Percentiles rank a stretch among this genome's conserved stretches.
phyloP scores from a whole-genome alignment of 1,139 yeast species.

The Debaryomyces nepalensis region DNA sequence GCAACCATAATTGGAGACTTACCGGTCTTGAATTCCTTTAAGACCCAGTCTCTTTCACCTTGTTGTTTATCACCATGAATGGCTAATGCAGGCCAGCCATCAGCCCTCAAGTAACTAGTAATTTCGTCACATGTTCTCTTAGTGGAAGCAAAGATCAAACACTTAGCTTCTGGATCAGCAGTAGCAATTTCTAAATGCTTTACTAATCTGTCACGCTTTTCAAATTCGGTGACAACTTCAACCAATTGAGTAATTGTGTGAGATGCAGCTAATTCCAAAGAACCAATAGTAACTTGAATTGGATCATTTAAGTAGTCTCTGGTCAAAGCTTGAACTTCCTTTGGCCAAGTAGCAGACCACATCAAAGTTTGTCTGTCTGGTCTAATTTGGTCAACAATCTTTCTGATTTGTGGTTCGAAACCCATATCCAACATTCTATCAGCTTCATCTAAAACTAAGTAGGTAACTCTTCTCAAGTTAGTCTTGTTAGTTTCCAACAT shows the following conservation, averaged over 20 bases:
- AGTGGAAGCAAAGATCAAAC: slow-evolving; percentile 88
- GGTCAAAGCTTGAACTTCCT: slow-evolving; percentile 92
- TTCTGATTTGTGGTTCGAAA: slow-evolving; percentile 94
- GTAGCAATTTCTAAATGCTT: slow-evolving; percentile 87
- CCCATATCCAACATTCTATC: slow-evolving; percentile 98
- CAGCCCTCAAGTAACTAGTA: slow-evolving; percentile 88
- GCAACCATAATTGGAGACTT: slow-evolving; percentile 98
- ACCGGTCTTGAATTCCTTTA: slow-evolving; percentile 88
- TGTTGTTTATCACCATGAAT: slow-evolving; percentile 99
- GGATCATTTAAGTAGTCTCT: slow-evolving; percentile 90
- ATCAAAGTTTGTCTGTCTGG: slow-evolving; percentile 97
- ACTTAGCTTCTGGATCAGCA: slow-evolving; percentile 75
- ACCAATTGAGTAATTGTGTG: slow-evolving; percentile 94
- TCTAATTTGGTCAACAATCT: slow-evolving; percentile 92
- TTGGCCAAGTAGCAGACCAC: slow-evolving; percentile 99
- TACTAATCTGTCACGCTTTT: slow-evolving; percentile 86
- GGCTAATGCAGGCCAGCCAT: slow-evolving; percentile 99
- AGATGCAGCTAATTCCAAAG: slow-evolving; percentile 93
- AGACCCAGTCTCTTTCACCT: slow-evolving; percentile 98
- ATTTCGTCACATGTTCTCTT: slow-evolving; percentile 98
- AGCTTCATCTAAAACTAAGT: slow-evolving; percentile 96
- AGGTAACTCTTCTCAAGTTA: slow-evolving; percentile 93
- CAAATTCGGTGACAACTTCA: slow-evolving; percentile 89
- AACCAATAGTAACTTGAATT: slow-evolving; percentile 95
- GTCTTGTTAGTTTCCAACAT: slow-evolving; percentile 96